Base-by-base conservation (phyloP, 1,139 yeast species). In the Debaryomyces sp. region DNA sequence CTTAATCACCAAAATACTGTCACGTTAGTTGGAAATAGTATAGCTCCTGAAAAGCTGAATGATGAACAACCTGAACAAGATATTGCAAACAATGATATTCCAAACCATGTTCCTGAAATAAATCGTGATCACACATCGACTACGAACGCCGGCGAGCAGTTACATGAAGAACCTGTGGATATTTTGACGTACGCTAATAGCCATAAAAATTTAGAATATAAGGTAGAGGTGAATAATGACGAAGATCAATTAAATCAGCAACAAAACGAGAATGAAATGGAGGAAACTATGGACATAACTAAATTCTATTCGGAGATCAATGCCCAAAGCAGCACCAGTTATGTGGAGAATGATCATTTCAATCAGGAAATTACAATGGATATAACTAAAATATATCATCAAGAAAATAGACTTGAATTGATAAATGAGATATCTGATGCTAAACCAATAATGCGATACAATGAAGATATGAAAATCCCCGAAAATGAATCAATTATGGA, bases 221-320 rank as follows among this genome's bases (percentile, higher is more conserved):
- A 32, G 17, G n/a, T 29, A 4, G 33, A 43, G 24, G 38, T 40
- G 9, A 30, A 29, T 18, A 41, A 44, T 13, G 43, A 39, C 6
- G 41, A 40, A 10, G 38, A 44, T 3, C 6, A 38, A 3, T 26
- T 15, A 23, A 8, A 9, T 9, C 23, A 12, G 12, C 26, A 42
- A 13, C 10, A 13, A 12, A 12, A 22, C 24, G 34, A 27, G 8
- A 6, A 39, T 30, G 45, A 45, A 21, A 43, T 41, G n/a, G 48
- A 45, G 22, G 46, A 33, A 32, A 48, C 49, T 5, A 47, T 50
- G 52, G 50, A 52, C 29, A 40, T 56, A 10, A 55, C 59, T 12
- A 45, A 37, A 12, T 12, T 45, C 21, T 44, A 44, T 30, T 13
- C 24, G 17, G 29, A 41, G 9, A 10, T 26, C 5, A 21, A 29